Evolutionary conservation across 148 eudicot species (phyloP), one percentile per base, ranked within the genome.

Genomic region (Cornus florida): DNA sequence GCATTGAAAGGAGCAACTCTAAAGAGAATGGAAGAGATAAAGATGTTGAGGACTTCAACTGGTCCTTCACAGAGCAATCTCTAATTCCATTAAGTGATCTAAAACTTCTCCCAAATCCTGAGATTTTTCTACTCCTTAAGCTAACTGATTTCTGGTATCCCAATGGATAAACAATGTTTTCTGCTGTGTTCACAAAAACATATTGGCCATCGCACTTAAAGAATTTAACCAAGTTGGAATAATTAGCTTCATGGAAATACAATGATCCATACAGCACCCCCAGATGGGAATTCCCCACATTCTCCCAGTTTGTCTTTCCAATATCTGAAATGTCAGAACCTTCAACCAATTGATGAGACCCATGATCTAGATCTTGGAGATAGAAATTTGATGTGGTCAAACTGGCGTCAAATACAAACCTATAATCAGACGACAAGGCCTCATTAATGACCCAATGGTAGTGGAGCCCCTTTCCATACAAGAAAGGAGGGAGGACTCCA

Each of bases 401-500:
- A 86, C 97, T 93, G 60, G 98, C 99, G 88, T 93, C 99, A 70
- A 91, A 88, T 67, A 96, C 90, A 77, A 91, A 86, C 85, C 99
- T 87, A 69, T 81, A 89, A 74, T 87, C 86, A 69, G 95, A 96
- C 79, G 85, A 83, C 69, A 89, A 82, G 46, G 93, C 92, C 83
- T 96, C 99, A 35, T 89, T 93, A 71, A 93, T 83, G 71, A 96
- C 62, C 99, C 99, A 96, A 74, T 78, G 86, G 77, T 91, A 80
- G 87, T 96, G 94, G 72, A 91, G 35, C 39, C 98, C 98, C 82
- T 84, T 90, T 65, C 97, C 89, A 79, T 87, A 93, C 71, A 96
- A 83, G 77, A 96, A 96, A 43, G 99, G 98, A 71, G 98, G 99
- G 65, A 96, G 87, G 78, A 90, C 92, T 67, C 99, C 99, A 78